Evolutionary conservation across 306 rosid species (phyloP).

Genomic region (Rosa multiflora): DNA sequence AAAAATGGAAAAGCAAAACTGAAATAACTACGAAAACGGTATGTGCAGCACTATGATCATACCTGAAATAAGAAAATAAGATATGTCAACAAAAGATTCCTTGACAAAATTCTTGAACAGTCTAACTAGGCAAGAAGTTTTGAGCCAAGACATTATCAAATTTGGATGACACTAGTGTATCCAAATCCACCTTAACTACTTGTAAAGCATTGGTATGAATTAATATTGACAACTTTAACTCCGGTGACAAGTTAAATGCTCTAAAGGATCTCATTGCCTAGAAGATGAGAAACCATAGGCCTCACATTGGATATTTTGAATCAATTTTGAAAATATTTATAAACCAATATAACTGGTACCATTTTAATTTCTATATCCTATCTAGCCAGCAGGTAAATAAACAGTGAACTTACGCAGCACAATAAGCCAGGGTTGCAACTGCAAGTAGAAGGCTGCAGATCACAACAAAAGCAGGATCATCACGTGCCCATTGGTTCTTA

Average conservation of each 20-base stretch:
- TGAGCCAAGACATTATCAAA: background rate
- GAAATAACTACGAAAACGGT: slow-evolving; percentile 81
- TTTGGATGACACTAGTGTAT: background rate
- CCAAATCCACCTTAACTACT: background rate
- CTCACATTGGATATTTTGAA: slow-evolving; percentile 18
- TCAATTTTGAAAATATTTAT: slow-evolving; percentile 15
- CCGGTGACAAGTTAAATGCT: slow-evolving; percentile 4
- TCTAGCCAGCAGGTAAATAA: slow-evolving; percentile 29
- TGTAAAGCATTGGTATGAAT: background rate
- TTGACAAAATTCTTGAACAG: background rate
- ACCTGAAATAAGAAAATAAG: slow-evolving; percentile 59
- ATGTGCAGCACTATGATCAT: slow-evolving; percentile 89
- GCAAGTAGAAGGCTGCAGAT: slow-evolving; percentile 94
- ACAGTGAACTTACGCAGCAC: slow-evolving; percentile 89
- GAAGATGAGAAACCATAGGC: background rate
- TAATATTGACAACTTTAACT: background rate
- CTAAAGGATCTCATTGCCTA: background rate
- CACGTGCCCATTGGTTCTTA: slow-evolving; percentile 99
- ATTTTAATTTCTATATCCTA: slow-evolving; percentile 8
- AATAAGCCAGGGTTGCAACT: slow-evolving; percentile 85
- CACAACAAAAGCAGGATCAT: slow-evolving; percentile 99
- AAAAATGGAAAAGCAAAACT: slow-evolving; percentile 80
- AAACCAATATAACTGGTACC: slow-evolving; percentile 23
- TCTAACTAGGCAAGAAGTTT: background rate
- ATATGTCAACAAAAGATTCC: slow-evolving; percentile 17